Evolutionary conservation across 2,329 filamentous ascomycete species (phyloP).

Genomic region (Sporothrix euskadiensis): DNA sequence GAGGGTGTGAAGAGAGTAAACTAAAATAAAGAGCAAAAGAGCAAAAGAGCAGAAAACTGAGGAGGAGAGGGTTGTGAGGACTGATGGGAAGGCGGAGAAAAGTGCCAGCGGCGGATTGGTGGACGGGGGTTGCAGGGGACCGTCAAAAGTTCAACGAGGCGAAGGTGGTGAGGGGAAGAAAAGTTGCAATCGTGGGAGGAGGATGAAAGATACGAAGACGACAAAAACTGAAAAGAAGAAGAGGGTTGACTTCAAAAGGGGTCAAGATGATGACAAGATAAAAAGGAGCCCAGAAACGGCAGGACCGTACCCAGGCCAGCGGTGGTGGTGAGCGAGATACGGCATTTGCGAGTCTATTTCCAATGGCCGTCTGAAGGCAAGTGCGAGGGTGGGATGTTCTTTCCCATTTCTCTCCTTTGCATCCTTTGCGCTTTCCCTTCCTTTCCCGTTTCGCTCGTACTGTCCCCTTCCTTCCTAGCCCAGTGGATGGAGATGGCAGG

Average conservation of each 20-base stretch:
- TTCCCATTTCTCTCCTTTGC: conserved; percentile 15
- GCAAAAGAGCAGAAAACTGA: no score
- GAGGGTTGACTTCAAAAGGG: not conserved
- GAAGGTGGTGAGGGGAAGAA: not conserved
- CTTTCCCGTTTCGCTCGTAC: conserved; percentile 13
- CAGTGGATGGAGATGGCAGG: conserved; percentile 11
- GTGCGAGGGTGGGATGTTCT: conserved; percentile 23
- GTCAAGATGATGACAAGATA: not conserved
- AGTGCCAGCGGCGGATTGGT: conserved; percentile 3
- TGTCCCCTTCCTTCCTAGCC: conserved; percentile 7
- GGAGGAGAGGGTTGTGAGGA: not conserved
- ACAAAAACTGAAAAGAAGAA: not conserved
- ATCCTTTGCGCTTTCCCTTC: not conserved
- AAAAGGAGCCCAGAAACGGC: conserved; percentile 4
- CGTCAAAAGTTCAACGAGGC: not conserved
- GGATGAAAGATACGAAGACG: not conserved
- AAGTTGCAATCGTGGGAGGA: not conserved
- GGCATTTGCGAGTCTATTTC: not conserved
- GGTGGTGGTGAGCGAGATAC: not conserved
- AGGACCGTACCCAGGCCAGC: not conserved
- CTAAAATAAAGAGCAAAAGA: no score
- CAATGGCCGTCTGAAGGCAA: not conserved
- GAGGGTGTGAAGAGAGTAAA: conserved; percentile 12
- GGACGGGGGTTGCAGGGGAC: conserved; percentile 14
- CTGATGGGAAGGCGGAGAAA: conserved; percentile 6